Evolutionary conservation across 2,329 filamentous ascomycete species (phyloP).

Genomic region (Beauveria bassiana): DNA sequence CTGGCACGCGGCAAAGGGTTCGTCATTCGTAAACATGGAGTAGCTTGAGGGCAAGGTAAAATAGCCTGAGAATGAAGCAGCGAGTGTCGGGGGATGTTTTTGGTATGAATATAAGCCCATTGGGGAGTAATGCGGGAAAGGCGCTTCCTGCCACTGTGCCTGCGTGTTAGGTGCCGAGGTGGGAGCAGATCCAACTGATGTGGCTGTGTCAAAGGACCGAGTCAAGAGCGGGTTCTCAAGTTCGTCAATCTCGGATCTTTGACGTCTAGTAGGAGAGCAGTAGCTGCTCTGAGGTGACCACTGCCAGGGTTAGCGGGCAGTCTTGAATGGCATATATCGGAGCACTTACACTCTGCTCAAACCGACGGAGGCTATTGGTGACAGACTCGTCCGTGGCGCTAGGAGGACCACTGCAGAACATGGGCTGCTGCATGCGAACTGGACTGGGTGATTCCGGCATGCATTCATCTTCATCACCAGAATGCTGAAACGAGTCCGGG

Average conservation of each 20-base stretch:
- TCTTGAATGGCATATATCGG: too few relatives aligned
- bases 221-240: slow-evolving; percentile 5
- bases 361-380: not conserved
- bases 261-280: not conserved
- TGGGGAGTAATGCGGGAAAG: not conserved
- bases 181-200: not conserved
- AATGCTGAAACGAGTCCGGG: slow-evolving; percentile 16
- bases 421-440: not conserved
- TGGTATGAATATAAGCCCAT: not conserved
- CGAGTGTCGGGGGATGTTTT: not conserved
- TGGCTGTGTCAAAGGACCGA: slow-evolving; percentile 4
- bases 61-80: not conserved
- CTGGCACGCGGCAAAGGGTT: not conserved
- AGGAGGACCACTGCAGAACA: not conserved
- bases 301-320: not conserved
- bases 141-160: not conserved
- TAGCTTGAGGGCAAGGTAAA: not conserved
- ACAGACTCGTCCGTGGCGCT: slow-evolving; percentile 5
- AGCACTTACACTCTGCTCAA: slow-evolving; percentile 5
- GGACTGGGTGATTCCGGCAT: slow-evolving; percentile 5
- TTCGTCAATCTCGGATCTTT: slow-evolving; percentile 1
- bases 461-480: not conserved
- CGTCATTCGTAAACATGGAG: not conserved
- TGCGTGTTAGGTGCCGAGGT: not conserved
- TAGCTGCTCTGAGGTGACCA: slow-evolving; percentile 9